Base-by-base conservation (phyloP, 2,329 filamentous ascomycete species). In the Hyphodiscus sp. region DNA sequence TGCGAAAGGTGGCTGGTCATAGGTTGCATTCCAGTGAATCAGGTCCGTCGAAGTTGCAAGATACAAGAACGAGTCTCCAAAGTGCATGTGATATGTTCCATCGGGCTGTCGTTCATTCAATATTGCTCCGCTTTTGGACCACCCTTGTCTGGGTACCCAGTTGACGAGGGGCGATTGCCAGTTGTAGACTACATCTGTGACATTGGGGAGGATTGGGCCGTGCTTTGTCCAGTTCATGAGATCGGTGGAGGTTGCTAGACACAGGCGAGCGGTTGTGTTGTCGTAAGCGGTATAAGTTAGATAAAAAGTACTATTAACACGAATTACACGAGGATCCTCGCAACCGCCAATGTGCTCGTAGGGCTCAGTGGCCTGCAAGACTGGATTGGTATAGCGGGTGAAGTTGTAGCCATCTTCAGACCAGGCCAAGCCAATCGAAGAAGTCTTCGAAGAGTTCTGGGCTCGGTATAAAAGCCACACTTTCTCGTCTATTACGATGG, bases 241-340 rank as follows among this genome's bases (percentile, higher is more conserved):
- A 52, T 71, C 65, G 4, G 64, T 65, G 7, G 67, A 70, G 1
- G 68, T 71, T 30, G 69, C 69, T 5, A 71, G 52, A 42, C 68
- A 70, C 13, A 71, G 64, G 33, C 63, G 66, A 13, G 69, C 61
- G 1, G 59, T 62, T 4, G 57, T 61, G n/a, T 58, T 47, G 45
- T 71, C 67, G 46, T 62, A 71, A 1, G 53, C 67, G 3, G 69
- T 71, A 53, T 71, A 71, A 1, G 69, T 71, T 53, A 71, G 52
- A 59, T 71, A 70, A 54, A 71, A 70, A 0, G 67, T 67, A 1
- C 68, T 68, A 29, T 71, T 68, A 29, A 69, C 60, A 20, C 67
- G 63, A 15, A 69, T 63, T 8, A 72, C 61, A 16, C 69, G 62
- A 10, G 69, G 68, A 51, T 72, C 70, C 54, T 72, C 69, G 26